Conservation (phyloP, 768 basidiomycete species). For the Mycena pura region DNA sequence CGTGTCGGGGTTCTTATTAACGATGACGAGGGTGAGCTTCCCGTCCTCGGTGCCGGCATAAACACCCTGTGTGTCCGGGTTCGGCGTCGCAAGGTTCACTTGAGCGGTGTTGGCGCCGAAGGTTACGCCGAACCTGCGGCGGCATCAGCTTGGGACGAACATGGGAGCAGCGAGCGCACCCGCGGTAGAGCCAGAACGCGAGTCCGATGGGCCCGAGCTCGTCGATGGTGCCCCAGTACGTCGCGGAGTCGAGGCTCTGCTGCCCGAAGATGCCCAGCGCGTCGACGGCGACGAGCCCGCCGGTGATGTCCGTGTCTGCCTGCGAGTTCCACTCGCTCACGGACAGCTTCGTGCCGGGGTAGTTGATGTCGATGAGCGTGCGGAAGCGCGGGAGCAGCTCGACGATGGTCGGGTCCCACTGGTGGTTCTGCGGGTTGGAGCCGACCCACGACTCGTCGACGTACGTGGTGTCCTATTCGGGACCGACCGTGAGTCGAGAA, state of each 20-base stretch:
- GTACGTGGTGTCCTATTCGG: constrained; percentile 51
- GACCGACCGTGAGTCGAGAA: background rate
- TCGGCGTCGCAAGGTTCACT: constrained; percentile 49
- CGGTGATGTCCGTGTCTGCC: constrained; percentile 57
- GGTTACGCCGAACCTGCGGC: constrained; percentile 47
- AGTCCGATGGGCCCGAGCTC: constrained; percentile 56
- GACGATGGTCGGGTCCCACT: constrained; percentile 52
- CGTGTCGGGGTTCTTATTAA: constrained; percentile 56
- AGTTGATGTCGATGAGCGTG: constrained; percentile 52
- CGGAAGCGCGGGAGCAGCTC: constrained; percentile 58
- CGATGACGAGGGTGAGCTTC: constrained; percentile 51
- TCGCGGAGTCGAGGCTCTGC: constrained; percentile 56
- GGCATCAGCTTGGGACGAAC: background rate
- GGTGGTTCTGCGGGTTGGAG: constrained; percentile 48
- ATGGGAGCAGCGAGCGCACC: constrained; percentile 38
- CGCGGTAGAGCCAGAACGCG: constrained; percentile 63
- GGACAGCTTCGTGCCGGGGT: constrained; percentile 64
- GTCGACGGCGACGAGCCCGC: constrained; percentile 60
- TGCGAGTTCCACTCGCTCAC: constrained; percentile 59
- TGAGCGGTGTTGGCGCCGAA: constrained; percentile 54
- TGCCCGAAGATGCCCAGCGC: constrained; percentile 58
- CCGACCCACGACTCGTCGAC: constrained; percentile 64
- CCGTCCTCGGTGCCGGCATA: constrained; percentile 52
- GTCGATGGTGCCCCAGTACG: constrained; percentile 59
- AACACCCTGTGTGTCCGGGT: constrained; percentile 50